These are phyloP conservation scores for Boletus pseudo-olivaceus DNA, from an alignment of 768 basidiomycete species.

Conservation along the genomic window DNA sequence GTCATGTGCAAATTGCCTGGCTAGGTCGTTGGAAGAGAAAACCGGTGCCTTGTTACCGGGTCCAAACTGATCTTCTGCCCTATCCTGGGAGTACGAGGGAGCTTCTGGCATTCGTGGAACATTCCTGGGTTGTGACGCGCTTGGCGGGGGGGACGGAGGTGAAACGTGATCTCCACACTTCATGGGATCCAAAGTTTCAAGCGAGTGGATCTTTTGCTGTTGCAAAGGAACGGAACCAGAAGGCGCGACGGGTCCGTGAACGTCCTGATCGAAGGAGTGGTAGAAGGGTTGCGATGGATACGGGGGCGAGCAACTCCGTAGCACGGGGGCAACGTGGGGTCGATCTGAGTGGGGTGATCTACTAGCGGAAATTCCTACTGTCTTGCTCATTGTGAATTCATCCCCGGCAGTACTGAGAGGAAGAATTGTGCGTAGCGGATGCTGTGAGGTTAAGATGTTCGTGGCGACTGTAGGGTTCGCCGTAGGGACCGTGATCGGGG, in stretches of 20 bases:
- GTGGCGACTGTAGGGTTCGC: background rate
- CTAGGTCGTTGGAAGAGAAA: conserved; percentile 6
- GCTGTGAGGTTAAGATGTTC: conserved; percentile 4
- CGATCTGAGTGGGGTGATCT: background rate
- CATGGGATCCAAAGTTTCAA: background rate
- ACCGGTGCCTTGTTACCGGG: conserved; percentile 4
- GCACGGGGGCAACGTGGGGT: background rate
- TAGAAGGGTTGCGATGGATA: background rate
- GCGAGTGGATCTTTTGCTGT: background rate
- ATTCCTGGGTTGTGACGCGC: background rate
- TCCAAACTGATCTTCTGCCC: background rate
- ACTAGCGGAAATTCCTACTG: background rate
- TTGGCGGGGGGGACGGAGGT: background rate
- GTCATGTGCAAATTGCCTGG: conserved; percentile 8
- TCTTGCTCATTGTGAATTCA: background rate
- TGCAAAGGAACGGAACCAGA: background rate
- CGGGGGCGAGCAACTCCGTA: background rate
- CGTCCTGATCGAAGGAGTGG: background rate
- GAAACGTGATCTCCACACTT: background rate
- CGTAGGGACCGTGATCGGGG: background rate
- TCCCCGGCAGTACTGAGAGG: background rate
- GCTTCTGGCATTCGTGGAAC: background rate
- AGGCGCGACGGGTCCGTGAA: background rate
- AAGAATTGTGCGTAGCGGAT: background rate
- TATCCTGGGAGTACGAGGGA: conserved; percentile 2